Conservation (phyloP, 495 filamentous ascomycete genomes). For the Penicillium simplicissimum region DNA sequence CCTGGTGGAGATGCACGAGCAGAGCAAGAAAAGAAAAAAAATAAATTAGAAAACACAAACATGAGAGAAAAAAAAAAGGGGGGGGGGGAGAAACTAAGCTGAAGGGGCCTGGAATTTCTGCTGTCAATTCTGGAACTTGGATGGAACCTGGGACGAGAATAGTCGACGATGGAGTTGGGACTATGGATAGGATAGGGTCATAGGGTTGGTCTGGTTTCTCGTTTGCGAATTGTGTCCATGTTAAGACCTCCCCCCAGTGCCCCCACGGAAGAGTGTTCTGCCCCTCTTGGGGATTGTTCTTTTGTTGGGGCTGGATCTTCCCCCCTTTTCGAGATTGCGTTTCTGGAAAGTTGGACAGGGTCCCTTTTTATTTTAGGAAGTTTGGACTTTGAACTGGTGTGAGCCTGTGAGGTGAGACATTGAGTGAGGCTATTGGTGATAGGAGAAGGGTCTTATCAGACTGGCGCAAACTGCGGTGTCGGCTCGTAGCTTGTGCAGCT, state of each 20-base stretch:
- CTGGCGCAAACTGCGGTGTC: no score
- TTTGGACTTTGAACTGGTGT: no score
- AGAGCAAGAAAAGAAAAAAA: neutral
- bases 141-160: conserved; percentile 7
- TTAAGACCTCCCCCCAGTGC: no score
- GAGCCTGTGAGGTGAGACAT: no score
- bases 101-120: conserved; percentile 1
- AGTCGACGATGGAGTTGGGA: neutral
- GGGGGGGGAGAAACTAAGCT: neutral
- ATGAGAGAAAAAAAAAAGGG: neutral
- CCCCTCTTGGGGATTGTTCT: conserved; percentile 4
- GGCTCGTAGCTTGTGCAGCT: no score
- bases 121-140: conserved; percentile 15
- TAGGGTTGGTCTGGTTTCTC: neutral
- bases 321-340: neutral
- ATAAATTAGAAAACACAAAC: neutral
- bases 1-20: neutral
- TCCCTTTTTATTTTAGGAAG: conserved; percentile 3
- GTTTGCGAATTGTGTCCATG: neutral
- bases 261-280: conserved; percentile 19
- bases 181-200: neutral
- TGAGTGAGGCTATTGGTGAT: neutral
- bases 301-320: conserved; percentile 2
- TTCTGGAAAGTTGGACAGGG: neutral
- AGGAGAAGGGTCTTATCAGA: neutral